Base-by-base conservation (phyloP, 1,139 yeast species). In the Scheffersomyces quercinus region DNA sequence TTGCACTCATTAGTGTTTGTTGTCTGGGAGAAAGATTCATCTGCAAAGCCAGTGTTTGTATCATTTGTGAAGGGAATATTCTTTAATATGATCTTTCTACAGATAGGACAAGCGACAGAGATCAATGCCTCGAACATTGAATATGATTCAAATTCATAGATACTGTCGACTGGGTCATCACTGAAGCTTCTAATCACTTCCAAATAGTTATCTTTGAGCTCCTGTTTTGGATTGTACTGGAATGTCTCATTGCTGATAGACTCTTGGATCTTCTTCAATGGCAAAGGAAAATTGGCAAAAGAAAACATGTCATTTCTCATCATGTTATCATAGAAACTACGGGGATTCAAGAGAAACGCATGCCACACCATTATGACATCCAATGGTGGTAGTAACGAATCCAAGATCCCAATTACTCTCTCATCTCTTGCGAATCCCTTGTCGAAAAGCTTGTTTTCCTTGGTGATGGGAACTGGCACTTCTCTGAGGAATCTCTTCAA, bases 341-440 rank as follows among this genome's bases (percentile, higher is more conserved):
- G 48, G 3, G 68, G 67, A 36, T 59, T 59, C 31, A 63, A 46
- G 48, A 60, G 42, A 37, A 59, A 59, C 5, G 67, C 45, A 50
- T 70, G 73, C 75, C 75, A 70, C 1, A 69, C 67, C 64, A 69
- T 57, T 8, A 68, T 39, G 9, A 69, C 60, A 45, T 68, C 73
- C 31, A 67, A 45, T 6, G 70, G 70, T 1, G 72, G 71, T 29
- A 64, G 40, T 29, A 44, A 37, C 26, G 14, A 40, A 36, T 34
- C 14, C 28, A 38, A 29, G 29, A 20, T 37, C 20, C 29, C 32
- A 13, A 35, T 8, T 35, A 43, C 16, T 39, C 49, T 15, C 35
- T 42, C n/a, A 37, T 33, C 28, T 41, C 41, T 29, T 30, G 38
- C 31, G 9, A 20, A 20, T 5, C 26, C 26, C 11, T 37, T 30